Evolutionary conservation across 2,329 filamentous ascomycete genomes (phyloP), one percentile per base, ranked within the genome.

Genomic region (Stachybotrys chartarum): DNA sequence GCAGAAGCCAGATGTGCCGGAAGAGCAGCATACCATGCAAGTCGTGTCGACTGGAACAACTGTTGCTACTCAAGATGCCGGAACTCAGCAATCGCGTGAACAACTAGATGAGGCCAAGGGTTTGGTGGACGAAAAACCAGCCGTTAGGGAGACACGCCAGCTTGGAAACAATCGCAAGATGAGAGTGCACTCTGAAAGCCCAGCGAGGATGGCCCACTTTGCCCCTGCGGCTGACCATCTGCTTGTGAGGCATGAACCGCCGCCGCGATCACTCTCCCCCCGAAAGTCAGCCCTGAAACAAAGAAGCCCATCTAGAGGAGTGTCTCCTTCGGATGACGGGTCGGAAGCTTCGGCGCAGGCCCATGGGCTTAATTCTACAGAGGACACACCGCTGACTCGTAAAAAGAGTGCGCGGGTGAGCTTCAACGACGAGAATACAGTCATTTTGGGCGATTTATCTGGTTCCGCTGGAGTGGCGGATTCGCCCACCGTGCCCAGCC

Each of bases 211-310:
- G 32, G 83, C 88, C 12, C 87, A 83, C 62, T 91, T 91, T 67
- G 83, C 83, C 1, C 66, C 78, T 10, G 76, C 78, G 7, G 75
- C 82, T 16, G 78, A 83, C 39, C 79, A 74, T 47, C 67, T 84
- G 12, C 72, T 78, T 1, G 75, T 86, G 31, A 84, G 78, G 59
- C 88, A 92, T 64, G 79, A 84, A 54, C 89, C 88, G 6, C 85
- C 87, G 24, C 76, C 83, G 32, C 80, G 89, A 51, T 90, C 88
- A 6, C 74, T 88, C 11, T 91, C 88, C 0, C 89, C 89, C 10
- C 84, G 84, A 50, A 93, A 93, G 67, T 91, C 88, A 1, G 88
- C 88, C 1, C 66, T 92, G 59, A 92, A 92, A 66, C 77, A 84
- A 12, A 61, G 65, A 1, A 83, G 82, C 51, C 79, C 83, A 1